Percentiles rank a stretch among this genome's conserved stretches.
These are phyloP conservation scores for Amanita molliuscula DNA, from an alignment of 768 basidiomycete species.

Conservation along the genomic window DNA sequence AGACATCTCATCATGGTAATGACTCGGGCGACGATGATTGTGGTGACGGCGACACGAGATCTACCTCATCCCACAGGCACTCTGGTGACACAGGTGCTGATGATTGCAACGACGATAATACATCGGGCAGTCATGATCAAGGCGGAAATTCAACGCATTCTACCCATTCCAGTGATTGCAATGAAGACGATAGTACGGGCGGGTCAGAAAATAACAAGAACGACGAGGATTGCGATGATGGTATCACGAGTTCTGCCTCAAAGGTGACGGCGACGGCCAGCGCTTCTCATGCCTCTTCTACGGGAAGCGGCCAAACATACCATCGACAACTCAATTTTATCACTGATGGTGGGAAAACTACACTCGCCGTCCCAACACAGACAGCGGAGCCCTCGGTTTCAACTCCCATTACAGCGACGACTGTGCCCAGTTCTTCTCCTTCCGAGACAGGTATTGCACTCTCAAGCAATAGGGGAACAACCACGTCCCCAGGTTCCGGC, in stretches of 20 bases:
- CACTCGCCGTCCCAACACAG: not conserved
- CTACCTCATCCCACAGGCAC: not conserved
- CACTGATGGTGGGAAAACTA: not conserved
- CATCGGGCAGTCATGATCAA: not conserved
- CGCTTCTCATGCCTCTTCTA: not conserved
- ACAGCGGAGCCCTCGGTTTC: not conserved
- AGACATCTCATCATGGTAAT: no score
- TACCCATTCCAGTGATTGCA: not conserved
- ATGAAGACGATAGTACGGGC: constrained; percentile 7
- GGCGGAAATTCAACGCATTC: constrained; percentile 3
- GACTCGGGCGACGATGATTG: no score
- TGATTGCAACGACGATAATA: constrained; percentile 8
- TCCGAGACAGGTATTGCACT: no score
- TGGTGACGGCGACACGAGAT: not conserved
- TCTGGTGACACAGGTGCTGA: not conserved
- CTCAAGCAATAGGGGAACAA: no score
- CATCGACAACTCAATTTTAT: not conserved
- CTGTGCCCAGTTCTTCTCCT: not conserved
- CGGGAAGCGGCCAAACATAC: not conserved
- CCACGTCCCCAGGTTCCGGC: not conserved
- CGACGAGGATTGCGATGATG: constrained; percentile 7
- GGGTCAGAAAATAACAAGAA: constrained; percentile 9
- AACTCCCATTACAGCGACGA: not conserved
- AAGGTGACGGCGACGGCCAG: not conserved
- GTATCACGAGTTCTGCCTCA: constrained; percentile 6